Percentiles rank a stretch among this genome's conserved stretches.
Evolutionary conservation across 208 protist species (phyloP).

Genomic region (Acanthamoeba castellanii): DNA sequence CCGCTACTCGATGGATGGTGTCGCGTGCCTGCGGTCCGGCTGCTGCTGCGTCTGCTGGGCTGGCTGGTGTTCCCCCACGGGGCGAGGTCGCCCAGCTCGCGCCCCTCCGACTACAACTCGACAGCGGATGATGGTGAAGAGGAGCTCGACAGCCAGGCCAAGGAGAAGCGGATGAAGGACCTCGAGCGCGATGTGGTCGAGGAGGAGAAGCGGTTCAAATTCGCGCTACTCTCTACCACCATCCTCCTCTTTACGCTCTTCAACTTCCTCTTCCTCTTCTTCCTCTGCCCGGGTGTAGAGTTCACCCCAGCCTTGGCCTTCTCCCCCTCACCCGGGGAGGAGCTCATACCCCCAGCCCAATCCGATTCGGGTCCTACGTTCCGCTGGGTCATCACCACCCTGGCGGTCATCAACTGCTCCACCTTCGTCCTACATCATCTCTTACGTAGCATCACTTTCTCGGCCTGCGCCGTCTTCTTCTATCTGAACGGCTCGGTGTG

Average conservation of each 20-base stretch:
- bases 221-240: constrained; percentile 36
- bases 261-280: constrained; percentile 36
- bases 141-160: not conserved
- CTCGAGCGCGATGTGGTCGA: not conserved
- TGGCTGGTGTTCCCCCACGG: not conserved
- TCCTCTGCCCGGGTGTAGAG: not conserved
- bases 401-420: not conserved
- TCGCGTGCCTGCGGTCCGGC: not conserved
- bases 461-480: constrained; percentile 6
- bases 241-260: not conserved
- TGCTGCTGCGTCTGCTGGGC: not conserved
- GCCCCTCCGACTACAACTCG: not conserved
- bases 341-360: not conserved
- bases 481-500: constrained; percentile 18
- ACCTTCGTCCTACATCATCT: constrained; percentile 16
- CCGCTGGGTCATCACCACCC: not conserved
- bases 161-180: not conserved
- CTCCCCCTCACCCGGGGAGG: not conserved
- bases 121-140: not conserved
- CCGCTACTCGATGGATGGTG: no score
- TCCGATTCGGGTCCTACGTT: not conserved
- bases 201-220: not conserved
- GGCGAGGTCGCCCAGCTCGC: not conserved
- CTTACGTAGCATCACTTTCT: not conserved
- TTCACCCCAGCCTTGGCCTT: not conserved